phyloP scores from a whole-genome alignment of 2,329 filamentous ascomycete species.

The Zalaria sp. region DNA sequence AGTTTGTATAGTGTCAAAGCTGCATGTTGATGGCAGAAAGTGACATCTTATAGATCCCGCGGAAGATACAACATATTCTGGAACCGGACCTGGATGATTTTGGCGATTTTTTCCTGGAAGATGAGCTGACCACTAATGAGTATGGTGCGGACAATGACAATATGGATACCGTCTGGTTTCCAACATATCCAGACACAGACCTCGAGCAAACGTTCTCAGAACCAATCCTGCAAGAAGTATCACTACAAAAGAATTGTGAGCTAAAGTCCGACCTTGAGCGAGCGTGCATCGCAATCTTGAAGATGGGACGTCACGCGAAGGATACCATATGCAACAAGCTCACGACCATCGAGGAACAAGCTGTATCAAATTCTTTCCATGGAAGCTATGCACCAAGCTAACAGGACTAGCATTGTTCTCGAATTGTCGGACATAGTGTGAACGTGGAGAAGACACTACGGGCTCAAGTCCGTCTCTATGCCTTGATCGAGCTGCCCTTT shows the following conservation, averaged over 20 bases:
- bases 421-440: constrained; percentile 1
- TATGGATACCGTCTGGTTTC: no score
- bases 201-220: constrained; percentile 1
- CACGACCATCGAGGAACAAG: constrained; percentile 3
- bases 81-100: no score
- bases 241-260: not conserved
- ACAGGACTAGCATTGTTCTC: not conserved
- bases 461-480: not conserved
- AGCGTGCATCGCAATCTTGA: not conserved
- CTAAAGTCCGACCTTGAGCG: not conserved
- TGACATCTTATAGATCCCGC: no score
- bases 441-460: constrained; percentile 1
- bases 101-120: no score
- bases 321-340: not conserved
- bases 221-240: not conserved
- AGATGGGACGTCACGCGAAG: no score
- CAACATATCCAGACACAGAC: not conserved
- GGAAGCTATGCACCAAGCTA: not conserved
- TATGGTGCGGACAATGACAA: no score
- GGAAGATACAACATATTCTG: no score
- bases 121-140: no score
- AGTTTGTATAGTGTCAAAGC: no score
- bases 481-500: no score
- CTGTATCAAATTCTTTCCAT: not conserved
- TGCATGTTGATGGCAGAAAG: no score